Percentiles rank a stretch among this genome's conserved stretches.
Conservation (phyloP, 768 basidiomycete species). For the Rhodocollybia butyracea region DNA sequence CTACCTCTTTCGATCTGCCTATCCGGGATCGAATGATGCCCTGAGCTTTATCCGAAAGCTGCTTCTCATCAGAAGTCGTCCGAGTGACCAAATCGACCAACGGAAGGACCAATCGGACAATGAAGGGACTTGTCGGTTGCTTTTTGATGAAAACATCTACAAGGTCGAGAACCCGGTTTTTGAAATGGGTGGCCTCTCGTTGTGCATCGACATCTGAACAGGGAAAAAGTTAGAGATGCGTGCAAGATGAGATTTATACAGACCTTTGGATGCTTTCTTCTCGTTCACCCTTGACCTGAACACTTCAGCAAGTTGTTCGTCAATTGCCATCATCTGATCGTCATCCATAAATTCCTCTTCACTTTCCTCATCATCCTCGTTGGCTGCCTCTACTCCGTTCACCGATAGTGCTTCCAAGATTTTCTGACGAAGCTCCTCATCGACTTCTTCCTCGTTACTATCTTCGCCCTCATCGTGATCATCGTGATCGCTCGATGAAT, state of each 20-base stretch:
- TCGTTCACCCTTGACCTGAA: conserved; percentile 69
- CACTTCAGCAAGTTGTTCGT: conserved; percentile 85
- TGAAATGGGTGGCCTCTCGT: conserved; percentile 92
- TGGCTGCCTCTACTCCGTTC: conserved; percentile 54
- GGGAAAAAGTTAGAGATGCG: neutral
- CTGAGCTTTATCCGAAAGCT: conserved; percentile 85
- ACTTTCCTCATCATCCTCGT: conserved; percentile 45
- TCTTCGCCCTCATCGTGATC: conserved; percentile 32
- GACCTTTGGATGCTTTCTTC: conserved; percentile 66
- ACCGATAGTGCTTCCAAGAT: conserved; percentile 61
- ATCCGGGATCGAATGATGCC: conserved; percentile 75
- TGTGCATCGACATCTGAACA: conserved; percentile 60
- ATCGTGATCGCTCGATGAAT: conserved; percentile 25
- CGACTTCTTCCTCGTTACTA: conserved; percentile 47
- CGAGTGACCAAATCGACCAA: conserved; percentile 71
- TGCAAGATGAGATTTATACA: conserved; percentile 15
- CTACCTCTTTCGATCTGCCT: conserved; percentile 69
- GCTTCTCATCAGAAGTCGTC: conserved; percentile 73
- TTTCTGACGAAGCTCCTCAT: conserved; percentile 64
- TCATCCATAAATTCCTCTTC: conserved; percentile 84
- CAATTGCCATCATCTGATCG: conserved; percentile 97
- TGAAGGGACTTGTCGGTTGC: conserved; percentile 69
- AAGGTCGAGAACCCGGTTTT: conserved; percentile 93
- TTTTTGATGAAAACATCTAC: conserved; percentile 81
- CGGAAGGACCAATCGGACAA: conserved; percentile 67